Conservation (phyloP, 1,284 basidiomycete species). For the Moesziomyces antarcticus region DNA sequence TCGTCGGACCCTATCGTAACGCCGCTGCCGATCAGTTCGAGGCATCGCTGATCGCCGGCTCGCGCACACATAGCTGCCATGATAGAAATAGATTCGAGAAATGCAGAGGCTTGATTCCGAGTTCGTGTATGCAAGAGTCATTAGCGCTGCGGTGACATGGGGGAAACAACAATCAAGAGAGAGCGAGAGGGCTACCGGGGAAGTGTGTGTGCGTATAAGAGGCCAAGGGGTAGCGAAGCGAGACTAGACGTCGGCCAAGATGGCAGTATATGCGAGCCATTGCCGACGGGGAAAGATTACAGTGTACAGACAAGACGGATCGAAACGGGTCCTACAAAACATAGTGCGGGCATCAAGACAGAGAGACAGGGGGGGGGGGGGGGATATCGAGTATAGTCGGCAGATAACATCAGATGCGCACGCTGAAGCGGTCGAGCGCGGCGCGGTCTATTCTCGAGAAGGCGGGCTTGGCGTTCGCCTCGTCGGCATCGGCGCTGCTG, state of each 20-base stretch:
- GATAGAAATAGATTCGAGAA: not conserved
- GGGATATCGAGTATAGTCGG: not conserved
- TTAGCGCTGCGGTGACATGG: conserved; percentile 15
- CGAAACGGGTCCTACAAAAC: not conserved
- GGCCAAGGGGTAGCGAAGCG: not conserved
- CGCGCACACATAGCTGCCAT: too few relatives aligned
- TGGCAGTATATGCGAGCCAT: not conserved
- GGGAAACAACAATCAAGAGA: not conserved
- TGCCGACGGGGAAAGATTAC: not conserved
- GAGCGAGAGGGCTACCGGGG: too few relatives aligned
- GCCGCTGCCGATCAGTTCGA: too few relatives aligned
- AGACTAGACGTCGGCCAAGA: not conserved
- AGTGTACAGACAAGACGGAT: not conserved
- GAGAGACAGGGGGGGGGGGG: too few relatives aligned
- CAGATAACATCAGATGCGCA: conserved; percentile 23
- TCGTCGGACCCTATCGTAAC: too few relatives aligned
- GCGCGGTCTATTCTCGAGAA: conserved; percentile 40
- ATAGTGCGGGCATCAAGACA: not conserved
- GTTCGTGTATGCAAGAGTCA: conserved; percentile 4
- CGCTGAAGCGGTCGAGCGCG: conserved; percentile 41
- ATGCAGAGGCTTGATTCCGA: conserved; percentile 1
- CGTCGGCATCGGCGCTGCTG: conserved; percentile 18
- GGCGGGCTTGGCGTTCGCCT: conserved; percentile 11
- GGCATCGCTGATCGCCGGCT: too few relatives aligned
- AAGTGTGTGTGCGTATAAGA: not conserved